Conservation (phyloP, 495 filamentous ascomycete genomes). For the Lindgomyces ingoldianus region DNA sequence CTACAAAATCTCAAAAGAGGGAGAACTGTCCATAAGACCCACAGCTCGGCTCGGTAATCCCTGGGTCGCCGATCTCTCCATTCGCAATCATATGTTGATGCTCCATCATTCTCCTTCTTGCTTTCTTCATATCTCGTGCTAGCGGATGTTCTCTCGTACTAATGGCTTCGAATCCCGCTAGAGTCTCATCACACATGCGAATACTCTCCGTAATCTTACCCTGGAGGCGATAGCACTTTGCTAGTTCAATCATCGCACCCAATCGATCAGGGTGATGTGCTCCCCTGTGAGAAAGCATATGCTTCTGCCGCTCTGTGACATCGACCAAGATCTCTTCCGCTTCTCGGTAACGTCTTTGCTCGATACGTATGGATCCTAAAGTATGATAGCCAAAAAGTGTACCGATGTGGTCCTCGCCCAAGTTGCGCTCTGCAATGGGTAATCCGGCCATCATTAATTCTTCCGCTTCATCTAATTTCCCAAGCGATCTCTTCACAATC, state of each 20-base stretch:
- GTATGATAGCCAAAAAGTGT: constrained; percentile 37
- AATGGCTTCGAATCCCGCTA: constrained; percentile 4
- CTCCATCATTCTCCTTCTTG: constrained; percentile 5
- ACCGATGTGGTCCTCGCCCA: constrained; percentile 46
- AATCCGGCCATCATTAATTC: constrained; percentile 33
- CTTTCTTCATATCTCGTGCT: constrained; percentile 5
- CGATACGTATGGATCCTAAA: constrained; percentile 34
- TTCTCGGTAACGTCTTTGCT: constrained; percentile 33
- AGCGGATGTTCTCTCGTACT: constrained; percentile 3
- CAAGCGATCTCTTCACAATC: constrained; percentile 37
- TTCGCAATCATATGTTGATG: background rate
- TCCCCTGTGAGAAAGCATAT: constrained; percentile 14
- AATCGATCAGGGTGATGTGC: constrained; percentile 39
- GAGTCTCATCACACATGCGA: background rate
- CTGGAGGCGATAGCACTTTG: constrained; percentile 29
- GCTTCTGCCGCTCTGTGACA: constrained; percentile 33
- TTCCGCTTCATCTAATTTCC: constrained; percentile 41
- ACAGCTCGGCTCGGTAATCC: background rate
- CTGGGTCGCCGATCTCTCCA: background rate
- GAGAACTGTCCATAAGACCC: constrained; percentile 1
- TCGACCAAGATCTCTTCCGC: constrained; percentile 39
- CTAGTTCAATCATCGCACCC: constrained; percentile 25
- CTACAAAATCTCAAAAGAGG: background rate
- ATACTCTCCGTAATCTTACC: constrained; percentile 29
- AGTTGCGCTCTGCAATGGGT: constrained; percentile 42